Evolutionary conservation across 768 basidiomycete species (phyloP).

Genomic region (Pulveroboletus sp.): DNA sequence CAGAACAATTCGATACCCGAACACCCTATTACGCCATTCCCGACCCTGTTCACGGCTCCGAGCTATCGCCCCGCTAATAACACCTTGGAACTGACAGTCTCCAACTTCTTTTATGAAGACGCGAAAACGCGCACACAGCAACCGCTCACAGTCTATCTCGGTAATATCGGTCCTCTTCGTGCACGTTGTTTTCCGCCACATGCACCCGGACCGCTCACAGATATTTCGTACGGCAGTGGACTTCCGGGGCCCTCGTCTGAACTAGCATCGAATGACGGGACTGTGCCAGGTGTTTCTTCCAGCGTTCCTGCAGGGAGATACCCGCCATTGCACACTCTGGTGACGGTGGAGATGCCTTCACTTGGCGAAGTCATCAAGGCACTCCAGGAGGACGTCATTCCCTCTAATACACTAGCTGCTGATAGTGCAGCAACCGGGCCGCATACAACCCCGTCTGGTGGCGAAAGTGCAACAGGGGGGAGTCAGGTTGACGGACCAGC

Average conservation of each 20-base stretch:
- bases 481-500: conserved; percentile 26
- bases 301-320: conserved; percentile 42
- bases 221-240: conserved; percentile 53
- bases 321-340: conserved; percentile 67
- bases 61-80: conserved; percentile 66
- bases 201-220: conserved; percentile 63
- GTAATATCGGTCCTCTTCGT: conserved; percentile 82
- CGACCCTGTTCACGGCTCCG: conserved; percentile 78
- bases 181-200: conserved; percentile 72
- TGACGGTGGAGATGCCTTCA: conserved; percentile 82
- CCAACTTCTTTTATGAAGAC: conserved; percentile 83
- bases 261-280: conserved; percentile 25
- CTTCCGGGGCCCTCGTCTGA: conserved; percentile 36
- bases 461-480: conserved; percentile 23
- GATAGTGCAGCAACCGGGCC: conserved; percentile 37
- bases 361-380: conserved; percentile 72
- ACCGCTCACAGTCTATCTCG: conserved; percentile 86
- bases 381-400: conserved; percentile 63
- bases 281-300: conserved; percentile 14
- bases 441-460: conserved; percentile 28
- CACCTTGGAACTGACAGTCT: conserved; percentile 77
- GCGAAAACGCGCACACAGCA: conserved; percentile 56
- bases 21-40: conserved; percentile 84
- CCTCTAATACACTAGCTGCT: conserved; percentile 32
- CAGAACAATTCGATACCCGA: conserved; percentile 73